Conservation (phyloP, 1,139 yeast genomes). For the Geotrichum phurueaensis region DNA sequence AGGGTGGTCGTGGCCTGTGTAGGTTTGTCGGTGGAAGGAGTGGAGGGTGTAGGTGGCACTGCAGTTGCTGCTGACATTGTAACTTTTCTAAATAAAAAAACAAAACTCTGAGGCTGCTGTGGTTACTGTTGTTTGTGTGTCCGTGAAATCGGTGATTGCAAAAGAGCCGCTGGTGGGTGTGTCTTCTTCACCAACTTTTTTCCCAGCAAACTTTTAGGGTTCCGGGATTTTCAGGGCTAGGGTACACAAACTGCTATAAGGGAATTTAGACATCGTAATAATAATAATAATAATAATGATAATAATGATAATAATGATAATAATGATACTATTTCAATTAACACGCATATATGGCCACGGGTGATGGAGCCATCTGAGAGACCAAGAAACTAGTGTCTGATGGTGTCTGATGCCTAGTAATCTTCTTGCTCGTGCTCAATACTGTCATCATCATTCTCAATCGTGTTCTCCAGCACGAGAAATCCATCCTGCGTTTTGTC, state of each 20-base stretch:
- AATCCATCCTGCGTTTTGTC: not conserved
- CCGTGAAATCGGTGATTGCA: not conserved
- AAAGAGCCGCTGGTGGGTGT: not conserved
- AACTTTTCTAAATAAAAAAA: not conserved
- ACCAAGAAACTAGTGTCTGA: too few relatives aligned
- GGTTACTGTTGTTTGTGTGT: not conserved
- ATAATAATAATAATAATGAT: too few relatives aligned
- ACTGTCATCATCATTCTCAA: not conserved
- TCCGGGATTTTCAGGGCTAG: not conserved
- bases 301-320: too few relatives aligned
- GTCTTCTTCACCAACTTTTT: not conserved
- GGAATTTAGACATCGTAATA: too few relatives aligned
- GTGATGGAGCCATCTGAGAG: not conserved
- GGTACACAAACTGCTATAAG: not conserved
- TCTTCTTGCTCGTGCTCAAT: not conserved
- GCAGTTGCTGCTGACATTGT: constrained; percentile 1
- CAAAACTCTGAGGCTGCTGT: not conserved
- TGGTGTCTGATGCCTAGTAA: not conserved
- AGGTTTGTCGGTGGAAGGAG: not conserved
- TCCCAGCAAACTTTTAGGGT: not conserved
- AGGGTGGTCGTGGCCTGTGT: constrained; percentile 2
- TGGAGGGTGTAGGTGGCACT: not conserved
- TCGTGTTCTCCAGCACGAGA: not conserved
- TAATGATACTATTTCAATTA: too few relatives aligned
- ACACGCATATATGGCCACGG: not conserved